Evolutionary conservation across 257 asterid species (phyloP), one percentile per base, ranked within the genome.

Genomic region (Solanum virginianum): DNA sequence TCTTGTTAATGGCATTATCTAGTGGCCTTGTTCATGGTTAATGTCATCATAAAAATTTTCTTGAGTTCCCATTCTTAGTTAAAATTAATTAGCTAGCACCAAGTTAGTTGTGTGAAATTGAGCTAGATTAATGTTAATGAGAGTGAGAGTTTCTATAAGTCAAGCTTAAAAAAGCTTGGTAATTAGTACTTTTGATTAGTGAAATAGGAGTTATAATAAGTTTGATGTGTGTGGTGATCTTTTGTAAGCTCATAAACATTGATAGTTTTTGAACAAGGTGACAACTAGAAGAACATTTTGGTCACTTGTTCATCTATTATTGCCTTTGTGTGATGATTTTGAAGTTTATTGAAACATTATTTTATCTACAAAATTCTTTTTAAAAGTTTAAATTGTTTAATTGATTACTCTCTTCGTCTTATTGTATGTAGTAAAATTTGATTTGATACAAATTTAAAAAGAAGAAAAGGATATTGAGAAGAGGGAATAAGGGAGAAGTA

Each of bases 1-100:
- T 96, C 81, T 88, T 96, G 79, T 92, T 96, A 7, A 96, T 96
- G 99, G 98, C 99, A 80, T 84, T 96, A 81, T 96, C 99, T 87
- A 92, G 96, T 26, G 97, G 96, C 74, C 90, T 92, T 26, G 90
- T 96, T 87, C 97, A 94, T 84, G 95, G 97, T 47, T 94, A 26
- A 81, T 51, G 49, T 17, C 49, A 29, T 56, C 8, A 36, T 9
- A 36, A 69, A 18, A 1, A 4, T 8, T 54, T 55, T 80, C 17
- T 29, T 54, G 59, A 26, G 22, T 80, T 7, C 54, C 13, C 16
- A 51, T 80, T 79, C 10, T 80, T 47, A 24, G 5, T 79, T 53
- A 12, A 20, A 11, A 5, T 55, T 20, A 53, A 51, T 26, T 80
- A 53, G 49, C 11, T 62, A 82, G 77, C 85, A 82, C 45, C 18